Evolutionary conservation across 2,329 filamentous ascomycete genomes (phyloP), one percentile per base, ranked within the genome.

Genomic region (Sarocladiaceae sp.): DNA sequence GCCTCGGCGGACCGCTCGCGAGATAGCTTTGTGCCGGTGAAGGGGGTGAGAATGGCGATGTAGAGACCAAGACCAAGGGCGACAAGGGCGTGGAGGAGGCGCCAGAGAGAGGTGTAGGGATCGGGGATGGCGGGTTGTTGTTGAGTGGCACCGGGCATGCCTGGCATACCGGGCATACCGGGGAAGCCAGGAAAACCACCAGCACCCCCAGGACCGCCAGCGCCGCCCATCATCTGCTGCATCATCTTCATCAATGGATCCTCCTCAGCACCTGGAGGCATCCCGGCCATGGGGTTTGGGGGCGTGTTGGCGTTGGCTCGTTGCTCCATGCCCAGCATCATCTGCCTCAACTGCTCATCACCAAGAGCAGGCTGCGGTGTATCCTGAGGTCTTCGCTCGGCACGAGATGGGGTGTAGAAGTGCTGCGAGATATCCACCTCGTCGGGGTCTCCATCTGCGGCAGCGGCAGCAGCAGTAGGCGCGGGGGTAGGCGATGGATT

Each of bases 351-450:
- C 53, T 78, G 74, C n/a, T 73, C 72, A 45, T 83, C 78, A n/a
- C 69, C 70, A 35, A 76, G 58, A 33, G 62, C 55, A 18, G 61
- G 54, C 47, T 65, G 40, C 4, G 26, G 40, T 43, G 27, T 24
- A 4, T 32, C 40, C 18, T 33, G 40, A 9, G 40, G 40, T 20
- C 15, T 43, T 20, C 53, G 48, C 6, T 43, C 41, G 6, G 55
- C 50, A 9, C 65, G 63, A 19, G 67, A 63, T 1, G 81, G 82
- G 26, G 73, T 64, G 63, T 84, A 85, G 63, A 74, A 82, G 64
- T 86, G 83, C 51, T 83, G 66, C n/a, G 83, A 86, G 53, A 91
- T 88, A 60, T 90, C 85, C 50, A 88, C 75, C 61, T 89, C 86
- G 4, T 82, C 84, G 5, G 85, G 85, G 55, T 87, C 83, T 46